These are phyloP conservation scores for Halophytophthora batemanensis DNA, from an alignment of 352 stramenopile genomes.

Conservation along the genomic window DNA sequence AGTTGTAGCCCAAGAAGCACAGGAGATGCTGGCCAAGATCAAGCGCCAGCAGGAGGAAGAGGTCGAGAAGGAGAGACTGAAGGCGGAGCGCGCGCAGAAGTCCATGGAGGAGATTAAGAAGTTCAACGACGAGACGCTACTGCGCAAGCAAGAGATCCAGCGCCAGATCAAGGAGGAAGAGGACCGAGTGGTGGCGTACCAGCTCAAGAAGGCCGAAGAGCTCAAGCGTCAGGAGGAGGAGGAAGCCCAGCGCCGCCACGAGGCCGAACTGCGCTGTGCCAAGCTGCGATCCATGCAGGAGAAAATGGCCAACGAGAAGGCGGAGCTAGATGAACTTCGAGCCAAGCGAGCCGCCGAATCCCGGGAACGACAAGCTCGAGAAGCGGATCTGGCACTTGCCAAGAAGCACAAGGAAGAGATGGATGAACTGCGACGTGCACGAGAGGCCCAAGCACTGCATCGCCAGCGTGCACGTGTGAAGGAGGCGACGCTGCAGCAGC, in stretches of 20 bases:
- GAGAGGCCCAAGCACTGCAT: slow-evolving; percentile 69
- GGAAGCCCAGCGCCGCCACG: slow-evolving; percentile 55
- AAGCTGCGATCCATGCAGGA: slow-evolving; percentile 83
- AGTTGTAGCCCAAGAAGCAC: slow-evolving; percentile 71
- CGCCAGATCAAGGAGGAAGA: slow-evolving; percentile 82
- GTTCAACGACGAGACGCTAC: slow-evolving; percentile 61
- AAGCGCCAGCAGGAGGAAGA: slow-evolving; percentile 66
- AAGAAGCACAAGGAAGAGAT: slow-evolving; percentile 88
- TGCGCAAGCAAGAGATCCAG: slow-evolving; percentile 52
- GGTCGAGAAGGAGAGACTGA: slow-evolving; percentile 65
- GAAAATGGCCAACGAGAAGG: slow-evolving; percentile 83
- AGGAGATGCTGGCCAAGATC: slow-evolving; percentile 88
- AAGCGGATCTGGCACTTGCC: slow-evolving; percentile 78
- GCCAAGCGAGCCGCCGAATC: slow-evolving; percentile 88
- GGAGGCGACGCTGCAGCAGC: slow-evolving; percentile 77
- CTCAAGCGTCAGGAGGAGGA: slow-evolving; percentile 61
- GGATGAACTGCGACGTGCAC: slow-evolving; percentile 60
- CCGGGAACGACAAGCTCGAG: slow-evolving; percentile 80
- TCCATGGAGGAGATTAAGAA: slow-evolving; percentile 72
- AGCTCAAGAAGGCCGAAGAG: slow-evolving; percentile 73
- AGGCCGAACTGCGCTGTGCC: slow-evolving; percentile 70
- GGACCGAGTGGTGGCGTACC: slow-evolving; percentile 62
- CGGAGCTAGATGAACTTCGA: slow-evolving; percentile 91
- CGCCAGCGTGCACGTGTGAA: slow-evolving; percentile 69
- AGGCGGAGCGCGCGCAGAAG: slow-evolving; percentile 47